Percentiles rank a stretch among this genome's conserved stretches.
These are phyloP conservation scores for Skeletonema potamos DNA, from an alignment of 108 stramenopile species.

Conservation along the genomic window DNA sequence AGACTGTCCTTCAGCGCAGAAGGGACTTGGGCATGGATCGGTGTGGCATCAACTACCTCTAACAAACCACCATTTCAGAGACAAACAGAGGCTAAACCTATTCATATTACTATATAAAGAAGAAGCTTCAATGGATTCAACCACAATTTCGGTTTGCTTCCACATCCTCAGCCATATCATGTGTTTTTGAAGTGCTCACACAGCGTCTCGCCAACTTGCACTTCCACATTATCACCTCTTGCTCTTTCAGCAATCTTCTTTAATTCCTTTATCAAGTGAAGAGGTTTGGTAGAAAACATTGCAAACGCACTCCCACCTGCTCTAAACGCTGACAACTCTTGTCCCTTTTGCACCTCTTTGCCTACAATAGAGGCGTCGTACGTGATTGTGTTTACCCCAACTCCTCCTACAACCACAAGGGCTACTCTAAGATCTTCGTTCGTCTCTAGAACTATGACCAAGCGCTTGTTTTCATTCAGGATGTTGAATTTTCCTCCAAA, in stretches of 20 bases:
- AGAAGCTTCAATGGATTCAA: too few relatives aligned
- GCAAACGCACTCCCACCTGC: conserved; percentile 53
- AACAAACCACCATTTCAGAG: too few relatives aligned
- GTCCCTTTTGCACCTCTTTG: conserved; percentile 28
- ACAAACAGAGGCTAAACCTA: too few relatives aligned
- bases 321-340: conserved; percentile 46
- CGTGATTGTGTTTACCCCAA: conserved; percentile 46
- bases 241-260: conserved; percentile 3
- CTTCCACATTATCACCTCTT: conserved; percentile 20
- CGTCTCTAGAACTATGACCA: conserved; percentile 40
- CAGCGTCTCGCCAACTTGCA: conserved; percentile 40
- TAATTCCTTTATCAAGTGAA: conserved; percentile 21
- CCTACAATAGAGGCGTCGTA: conserved; percentile 31
- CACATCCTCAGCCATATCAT: not conserved
- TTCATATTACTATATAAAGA: too few relatives aligned
- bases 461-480: conserved; percentile 44
- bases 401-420: conserved; percentile 44
- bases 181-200: not conserved
- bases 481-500: conserved; percentile 51
- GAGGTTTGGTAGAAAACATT: conserved; percentile 29
- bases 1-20: too few relatives aligned
- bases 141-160: too few relatives aligned
- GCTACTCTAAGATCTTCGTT: conserved; percentile 13
- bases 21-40: too few relatives aligned
- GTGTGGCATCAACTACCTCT: too few relatives aligned